Evolutionary conservation across 306 rosid species (phyloP).

Genomic region (cucumber (Cucumis sativus)): DNA sequence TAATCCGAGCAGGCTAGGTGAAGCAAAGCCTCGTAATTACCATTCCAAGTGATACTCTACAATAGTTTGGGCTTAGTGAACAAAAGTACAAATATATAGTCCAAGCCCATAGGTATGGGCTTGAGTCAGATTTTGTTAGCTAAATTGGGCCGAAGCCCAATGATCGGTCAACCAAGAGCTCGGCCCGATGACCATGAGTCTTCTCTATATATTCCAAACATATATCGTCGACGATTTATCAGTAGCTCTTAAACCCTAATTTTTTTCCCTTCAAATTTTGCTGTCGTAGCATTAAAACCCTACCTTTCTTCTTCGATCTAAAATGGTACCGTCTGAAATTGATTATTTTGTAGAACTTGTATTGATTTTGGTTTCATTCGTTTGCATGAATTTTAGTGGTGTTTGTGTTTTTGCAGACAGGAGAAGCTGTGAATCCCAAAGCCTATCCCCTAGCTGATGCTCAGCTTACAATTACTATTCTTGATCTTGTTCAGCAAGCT

Average conservation of each 20-base stretch:
- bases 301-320: neutral
- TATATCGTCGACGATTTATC: neutral
- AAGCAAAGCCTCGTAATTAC: no score
- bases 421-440: conserved; percentile 76
- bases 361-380: neutral
- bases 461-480: conserved; percentile 63
- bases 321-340: neutral
- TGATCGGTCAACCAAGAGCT: neutral
- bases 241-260: conserved; percentile 6
- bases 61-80: neutral
- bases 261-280: neutral
- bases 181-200: neutral
- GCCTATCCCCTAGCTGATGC: conserved; percentile 87
- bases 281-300: neutral
- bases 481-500: conserved; percentile 90
- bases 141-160: neutral
- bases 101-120: neutral
- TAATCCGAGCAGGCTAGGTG: no score
- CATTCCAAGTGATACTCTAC: no score
- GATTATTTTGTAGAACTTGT: neutral
- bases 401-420: conserved; percentile 37
- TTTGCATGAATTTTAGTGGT: neutral
- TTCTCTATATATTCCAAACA: neutral
- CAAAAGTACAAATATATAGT: neutral
- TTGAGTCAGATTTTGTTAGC: neutral